Evolutionary conservation across 805 yeast species (phyloP).

Genomic region (Candida patagonica): DNA sequence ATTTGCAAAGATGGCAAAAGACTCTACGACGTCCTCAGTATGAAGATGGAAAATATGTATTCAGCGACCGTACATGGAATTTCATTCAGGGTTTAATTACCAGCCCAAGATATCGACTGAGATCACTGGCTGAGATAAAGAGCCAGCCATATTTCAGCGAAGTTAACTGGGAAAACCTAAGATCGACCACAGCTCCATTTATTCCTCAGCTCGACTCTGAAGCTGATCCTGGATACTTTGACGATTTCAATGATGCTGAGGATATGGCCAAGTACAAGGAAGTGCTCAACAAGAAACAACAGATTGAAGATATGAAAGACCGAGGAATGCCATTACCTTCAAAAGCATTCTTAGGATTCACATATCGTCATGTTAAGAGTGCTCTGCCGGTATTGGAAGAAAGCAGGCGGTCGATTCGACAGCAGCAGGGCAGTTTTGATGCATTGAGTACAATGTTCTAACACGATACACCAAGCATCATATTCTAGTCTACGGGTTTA

Average conservation of each 20-base stretch:
- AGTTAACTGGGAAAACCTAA: constrained; percentile 63
- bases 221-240: constrained; percentile 97
- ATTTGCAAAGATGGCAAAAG: constrained; percentile 86
- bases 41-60: constrained; percentile 83
- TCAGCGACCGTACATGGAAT: constrained; percentile 95
- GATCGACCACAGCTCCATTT: constrained; percentile 80
- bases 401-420: too few species aligned
- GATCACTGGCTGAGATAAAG: constrained; percentile 73
- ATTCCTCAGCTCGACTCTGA: constrained; percentile 95
- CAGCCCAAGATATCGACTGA: constrained; percentile 63
- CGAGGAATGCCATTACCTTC: constrained; percentile 46
- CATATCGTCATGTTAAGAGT: constrained; percentile 69
- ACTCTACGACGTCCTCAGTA: constrained; percentile 83
- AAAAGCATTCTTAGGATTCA: constrained; percentile 83
- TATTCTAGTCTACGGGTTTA: too few species aligned
- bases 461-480: too few species aligned
- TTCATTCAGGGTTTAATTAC: constrained; percentile 69
- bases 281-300: constrained; percentile 85
- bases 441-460: constrained; percentile 18
- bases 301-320: constrained; percentile 72
- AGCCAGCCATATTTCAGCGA: constrained; percentile 76
- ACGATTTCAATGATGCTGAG: constrained; percentile 91
- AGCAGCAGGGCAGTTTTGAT: too few species aligned
- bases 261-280: constrained; percentile 98
- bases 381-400: constrained; percentile 13